Percentiles rank a stretch among this genome's conserved stretches.
Conservation (phyloP, 2,329 filamentous ascomycete genomes). For the Phialophora verrucosa region DNA sequence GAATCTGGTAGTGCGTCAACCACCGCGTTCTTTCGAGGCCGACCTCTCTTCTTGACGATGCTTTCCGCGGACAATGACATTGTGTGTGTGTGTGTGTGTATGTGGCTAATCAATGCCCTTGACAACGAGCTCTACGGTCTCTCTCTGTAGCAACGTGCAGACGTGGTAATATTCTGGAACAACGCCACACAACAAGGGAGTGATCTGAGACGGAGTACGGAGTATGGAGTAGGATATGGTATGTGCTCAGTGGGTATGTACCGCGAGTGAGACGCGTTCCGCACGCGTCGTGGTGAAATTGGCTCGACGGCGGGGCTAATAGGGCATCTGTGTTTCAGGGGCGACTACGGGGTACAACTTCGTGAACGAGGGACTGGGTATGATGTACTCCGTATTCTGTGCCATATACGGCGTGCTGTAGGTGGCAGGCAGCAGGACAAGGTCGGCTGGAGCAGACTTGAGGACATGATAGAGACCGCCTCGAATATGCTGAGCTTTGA, state of each 20-base stretch:
- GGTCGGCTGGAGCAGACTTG: too few relatives aligned
- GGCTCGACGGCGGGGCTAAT: not conserved
- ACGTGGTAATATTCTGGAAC: constrained; percentile 6
- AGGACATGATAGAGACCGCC: not conserved
- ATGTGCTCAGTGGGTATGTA: not conserved
- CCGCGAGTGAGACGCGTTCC: not conserved
- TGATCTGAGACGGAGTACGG: not conserved
- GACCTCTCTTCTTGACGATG: constrained; percentile 31
- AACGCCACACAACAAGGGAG: not conserved
- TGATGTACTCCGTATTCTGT: not conserved
- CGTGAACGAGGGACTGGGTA: not conserved
- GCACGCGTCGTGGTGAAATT: constrained; percentile 5
- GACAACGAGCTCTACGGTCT: too few relatives aligned
- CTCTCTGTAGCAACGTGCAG: too few relatives aligned
- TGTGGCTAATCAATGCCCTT: too few relatives aligned
- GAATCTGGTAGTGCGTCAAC: not conserved
- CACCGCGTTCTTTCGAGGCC: constrained; percentile 29
- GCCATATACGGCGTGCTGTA: too few relatives aligned
- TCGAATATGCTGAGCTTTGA: not conserved
- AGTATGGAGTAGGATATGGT: too few relatives aligned
- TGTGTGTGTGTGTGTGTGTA: not conserved
- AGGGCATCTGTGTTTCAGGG: not conserved
- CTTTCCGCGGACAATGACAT: constrained; percentile 24
- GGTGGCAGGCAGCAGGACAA: not conserved
- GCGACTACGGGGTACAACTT: not conserved